Base-by-base conservation (phyloP, 169 alveolate genomes). In the Theileria sp. region DNA sequence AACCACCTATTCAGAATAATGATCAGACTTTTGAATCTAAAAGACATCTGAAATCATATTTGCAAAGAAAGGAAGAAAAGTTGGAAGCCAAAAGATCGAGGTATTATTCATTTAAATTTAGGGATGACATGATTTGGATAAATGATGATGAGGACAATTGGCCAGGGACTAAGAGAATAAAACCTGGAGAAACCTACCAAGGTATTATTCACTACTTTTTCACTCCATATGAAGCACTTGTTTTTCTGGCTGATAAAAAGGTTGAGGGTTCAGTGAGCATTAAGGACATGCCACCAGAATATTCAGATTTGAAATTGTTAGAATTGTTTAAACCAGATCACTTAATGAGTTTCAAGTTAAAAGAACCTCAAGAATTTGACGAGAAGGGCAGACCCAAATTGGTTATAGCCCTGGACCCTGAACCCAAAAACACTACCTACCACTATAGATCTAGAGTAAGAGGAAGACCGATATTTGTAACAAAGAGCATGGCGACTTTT, bases 351-450 rank as follows among this genome's bases (percentile, higher is more conserved):
- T 74, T 71, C 17, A 76, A 60, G 82, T 81, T 74, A 19, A 77
- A 77, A 34, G 73, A 76, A 66, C 89, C 89, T 3, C 75, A 60
- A 60, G 86, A 77, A 50, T 78, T 51, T 23, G 89, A 83, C 56
- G 86, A 73, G 28, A 83, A 83, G 60, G 86, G 86, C 0, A 60
- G 85, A 36, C 89, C 89, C 13, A 60, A 64, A 21, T 79, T 83
- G 28, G 81, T 65, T 1, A 9, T 73, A 21, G 2, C 62, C 19
- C 38, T 54, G n/a, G 75, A 69, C 0, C 25, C 36, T 7, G 13
- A 8, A 60, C 5, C 10, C 36, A 60, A 60, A 28, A 28, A 6
- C 51, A 19, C 0, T 9, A 71, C 50, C 28, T 77, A 83, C 86
- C 3, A 15, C 10, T 79, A 9, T 23, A 70, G 76, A 25, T 36